A percentile compares a stretch with the other conserved stretches of the same genome.
These are phyloP conservation scores for Xylaria bambusicola DNA, from an alignment of 495 filamentous ascomycete species.

Conservation along the genomic window DNA sequence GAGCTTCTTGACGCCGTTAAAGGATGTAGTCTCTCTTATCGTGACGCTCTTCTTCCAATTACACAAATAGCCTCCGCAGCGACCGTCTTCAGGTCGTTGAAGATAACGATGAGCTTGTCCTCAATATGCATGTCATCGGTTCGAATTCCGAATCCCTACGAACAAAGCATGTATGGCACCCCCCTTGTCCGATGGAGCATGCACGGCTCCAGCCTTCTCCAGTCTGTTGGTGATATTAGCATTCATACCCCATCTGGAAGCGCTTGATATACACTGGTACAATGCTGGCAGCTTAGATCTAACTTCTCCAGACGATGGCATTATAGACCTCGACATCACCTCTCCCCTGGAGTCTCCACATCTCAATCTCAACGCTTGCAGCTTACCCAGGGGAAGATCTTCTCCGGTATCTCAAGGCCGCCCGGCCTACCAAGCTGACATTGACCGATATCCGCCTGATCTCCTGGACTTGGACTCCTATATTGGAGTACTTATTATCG, in stretches of 20 bases:
- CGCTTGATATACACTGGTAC: slow-evolving; percentile 7
- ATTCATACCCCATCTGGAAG: background rate
- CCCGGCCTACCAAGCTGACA: slow-evolving; percentile 3
- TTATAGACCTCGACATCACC: too few species aligned
- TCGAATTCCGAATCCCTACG: too few species aligned
- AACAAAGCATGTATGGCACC: too few species aligned
- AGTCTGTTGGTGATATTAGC: background rate
- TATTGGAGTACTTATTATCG: slow-evolving; percentile 2
- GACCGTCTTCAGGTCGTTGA: background rate
- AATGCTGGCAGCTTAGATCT: background rate
- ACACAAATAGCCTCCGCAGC: background rate
- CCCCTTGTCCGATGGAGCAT: background rate
- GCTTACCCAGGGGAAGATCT: background rate
- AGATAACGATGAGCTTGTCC: slow-evolving; percentile 11
- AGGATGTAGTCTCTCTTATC: background rate
- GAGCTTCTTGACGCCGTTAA: background rate
- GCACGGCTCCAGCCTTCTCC: background rate
- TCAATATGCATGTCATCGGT: background rate
- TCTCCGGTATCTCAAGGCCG: slow-evolving; percentile 8
- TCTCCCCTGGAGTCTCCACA: background rate
- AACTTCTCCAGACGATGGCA: background rate
- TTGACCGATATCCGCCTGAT: background rate
- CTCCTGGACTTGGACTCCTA: slow-evolving; percentile 1
- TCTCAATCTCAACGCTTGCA: slow-evolving; percentile 10
- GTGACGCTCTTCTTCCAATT: background rate